phyloP scores from a whole-genome alignment of 2,329 filamentous ascomycete species.

The Dactylellina haptotyla region DNA sequence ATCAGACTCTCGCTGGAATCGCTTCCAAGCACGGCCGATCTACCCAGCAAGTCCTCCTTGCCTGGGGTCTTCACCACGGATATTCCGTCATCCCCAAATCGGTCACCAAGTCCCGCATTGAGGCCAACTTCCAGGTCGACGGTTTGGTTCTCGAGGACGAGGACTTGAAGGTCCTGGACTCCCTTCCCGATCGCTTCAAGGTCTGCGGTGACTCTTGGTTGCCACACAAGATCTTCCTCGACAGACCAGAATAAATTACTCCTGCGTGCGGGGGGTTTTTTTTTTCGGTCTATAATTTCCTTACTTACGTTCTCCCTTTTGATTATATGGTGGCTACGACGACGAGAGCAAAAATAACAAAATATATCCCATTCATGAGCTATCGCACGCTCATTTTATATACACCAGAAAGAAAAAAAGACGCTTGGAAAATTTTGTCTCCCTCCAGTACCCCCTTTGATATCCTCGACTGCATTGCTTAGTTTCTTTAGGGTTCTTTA shows the following conservation, averaged over 20 bases:
- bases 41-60: conserved; percentile 78
- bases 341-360: conserved; percentile 13
- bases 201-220: conserved; percentile 72
- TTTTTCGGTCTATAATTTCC: conserved; percentile 1
- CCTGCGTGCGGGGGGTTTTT: neutral
- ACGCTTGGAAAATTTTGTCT: neutral
- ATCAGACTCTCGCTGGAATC: conserved; percentile 71
- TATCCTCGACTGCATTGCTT: conserved; percentile 22
- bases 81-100: conserved; percentile 88
- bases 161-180: conserved; percentile 75
- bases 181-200: conserved; percentile 80
- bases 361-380: conserved; percentile 51
- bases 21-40: conserved; percentile 75
- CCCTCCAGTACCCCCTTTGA: conserved; percentile 10
- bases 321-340: conserved; percentile 15
- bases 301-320: conserved; percentile 26
- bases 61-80: conserved; percentile 83
- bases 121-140: conserved; percentile 79
- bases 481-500: conserved; percentile 40
- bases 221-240: conserved; percentile 82
- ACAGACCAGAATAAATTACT: conserved; percentile 71
- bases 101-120: conserved; percentile 77
- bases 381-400: conserved; percentile 45
- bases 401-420: conserved; percentile 37
- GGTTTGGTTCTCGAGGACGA: conserved; percentile 78